Evolutionary conservation across 1,284 basidiomycete genomes (phyloP).

Genomic region (Cryptococcus jaspeensis): DNA sequence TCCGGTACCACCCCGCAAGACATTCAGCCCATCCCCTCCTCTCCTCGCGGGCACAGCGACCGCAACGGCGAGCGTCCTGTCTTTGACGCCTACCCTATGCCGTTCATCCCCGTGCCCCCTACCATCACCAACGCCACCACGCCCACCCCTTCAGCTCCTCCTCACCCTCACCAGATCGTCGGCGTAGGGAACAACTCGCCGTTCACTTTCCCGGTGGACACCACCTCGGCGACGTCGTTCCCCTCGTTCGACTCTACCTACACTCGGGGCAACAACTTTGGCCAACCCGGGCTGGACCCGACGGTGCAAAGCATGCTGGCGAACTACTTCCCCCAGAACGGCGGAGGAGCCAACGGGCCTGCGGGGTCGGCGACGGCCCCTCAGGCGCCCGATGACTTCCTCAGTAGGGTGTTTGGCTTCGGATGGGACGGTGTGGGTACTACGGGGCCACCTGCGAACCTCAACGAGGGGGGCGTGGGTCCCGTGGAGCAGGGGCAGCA

Average conservation of each 20-base stretch:
- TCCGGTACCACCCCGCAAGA: slow-evolving; percentile 14
- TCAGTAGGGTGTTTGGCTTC: slow-evolving; percentile 46
- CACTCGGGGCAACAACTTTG: slow-evolving; percentile 4
- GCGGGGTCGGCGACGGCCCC: slow-evolving; percentile 9
- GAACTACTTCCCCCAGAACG: slow-evolving; percentile 36
- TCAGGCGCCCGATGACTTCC: slow-evolving; percentile 44
- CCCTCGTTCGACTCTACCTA: slow-evolving; percentile 12
- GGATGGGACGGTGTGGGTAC: slow-evolving; percentile 36
- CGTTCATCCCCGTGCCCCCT: slow-evolving; percentile 17
- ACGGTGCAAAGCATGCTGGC: slow-evolving; percentile 43
- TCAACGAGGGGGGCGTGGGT: neutral
- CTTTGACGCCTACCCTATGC: slow-evolving; percentile 49
- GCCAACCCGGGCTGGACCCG: slow-evolving; percentile 34
- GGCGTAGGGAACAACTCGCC: slow-evolving; percentile 12
- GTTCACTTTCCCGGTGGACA: slow-evolving; percentile 37
- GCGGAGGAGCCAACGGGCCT: slow-evolving; percentile 3
- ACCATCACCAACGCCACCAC: slow-evolving; percentile 13
- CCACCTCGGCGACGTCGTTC: slow-evolving; percentile 14
- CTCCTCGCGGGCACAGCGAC: neutral
- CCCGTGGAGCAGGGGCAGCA: neutral
- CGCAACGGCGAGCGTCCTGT: slow-evolving; percentile 40
- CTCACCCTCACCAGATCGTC: slow-evolving; percentile 1
- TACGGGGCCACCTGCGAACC: neutral
- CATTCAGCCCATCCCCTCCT: slow-evolving; percentile 4
- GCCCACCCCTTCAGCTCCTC: slow-evolving; percentile 3